These are phyloP conservation scores for Sphagnum tenellum DNA, from an alignment of 225 moss, liverwort and hornwort genomes.

Conservation along the genomic window DNA sequence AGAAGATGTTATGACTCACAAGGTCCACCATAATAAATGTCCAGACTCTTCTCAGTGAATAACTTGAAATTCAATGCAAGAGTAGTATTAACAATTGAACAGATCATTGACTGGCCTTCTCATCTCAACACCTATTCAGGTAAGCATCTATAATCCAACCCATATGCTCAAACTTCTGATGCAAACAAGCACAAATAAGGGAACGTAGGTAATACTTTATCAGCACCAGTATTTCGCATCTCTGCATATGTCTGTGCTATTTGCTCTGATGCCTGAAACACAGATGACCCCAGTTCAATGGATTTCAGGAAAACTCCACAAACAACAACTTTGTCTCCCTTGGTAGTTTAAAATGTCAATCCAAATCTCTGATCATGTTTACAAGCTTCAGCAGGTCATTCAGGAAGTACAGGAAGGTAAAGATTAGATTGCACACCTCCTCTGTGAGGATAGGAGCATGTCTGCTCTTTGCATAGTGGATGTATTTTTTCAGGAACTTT, in stretches of 20 bases:
- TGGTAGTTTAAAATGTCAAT: no score
- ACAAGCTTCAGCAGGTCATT: no score
- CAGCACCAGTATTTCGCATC: slow-evolving; percentile 50
- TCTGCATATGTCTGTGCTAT: slow-evolving; percentile 93
- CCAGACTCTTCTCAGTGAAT: no score
- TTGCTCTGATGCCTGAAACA: slow-evolving; percentile 69
- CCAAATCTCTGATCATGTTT: no score
- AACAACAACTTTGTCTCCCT: no score
- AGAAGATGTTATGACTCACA: neutral
- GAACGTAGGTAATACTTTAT: slow-evolving; percentile 21
- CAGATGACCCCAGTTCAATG: no score
- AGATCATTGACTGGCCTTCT: neutral
- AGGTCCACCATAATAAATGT: no score
- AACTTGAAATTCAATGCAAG: no score
- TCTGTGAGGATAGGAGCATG: slow-evolving; percentile 62
- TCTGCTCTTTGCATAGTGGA: slow-evolving; percentile 80
- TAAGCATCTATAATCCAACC: neutral
- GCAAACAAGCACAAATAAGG: neutral
- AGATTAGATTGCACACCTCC: slow-evolving; percentile 28
- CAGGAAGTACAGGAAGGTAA: no score
- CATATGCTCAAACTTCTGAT: no score
- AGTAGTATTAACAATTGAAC: no score
- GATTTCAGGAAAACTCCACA: no score
- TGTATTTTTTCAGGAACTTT: slow-evolving; percentile 79
- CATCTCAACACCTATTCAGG: neutral